These are phyloP conservation scores for Monosporozyma unispora DNA, from an alignment of 805 yeast species.

Conservation along the genomic window DNA sequence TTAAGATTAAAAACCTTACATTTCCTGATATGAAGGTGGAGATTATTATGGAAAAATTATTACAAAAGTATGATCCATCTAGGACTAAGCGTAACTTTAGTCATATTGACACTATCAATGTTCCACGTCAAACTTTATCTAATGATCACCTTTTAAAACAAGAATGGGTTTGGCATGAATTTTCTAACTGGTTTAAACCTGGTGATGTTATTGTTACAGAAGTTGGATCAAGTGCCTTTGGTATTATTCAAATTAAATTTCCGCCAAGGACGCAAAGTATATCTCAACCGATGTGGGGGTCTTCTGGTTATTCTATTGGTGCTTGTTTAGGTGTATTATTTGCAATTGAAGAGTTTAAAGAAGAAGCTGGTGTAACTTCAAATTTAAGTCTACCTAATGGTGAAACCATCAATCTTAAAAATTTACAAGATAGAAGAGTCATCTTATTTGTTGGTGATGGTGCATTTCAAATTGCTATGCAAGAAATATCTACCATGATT, in stretches of 20 bases:
- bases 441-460: slow-evolving; percentile 61
- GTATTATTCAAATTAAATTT: slow-evolving; percentile 47
- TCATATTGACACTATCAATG: slow-evolving; percentile 15
- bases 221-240: slow-evolving; percentile 59
- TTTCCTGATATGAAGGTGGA: slow-evolving; percentile 55
- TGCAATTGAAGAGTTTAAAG: slow-evolving; percentile 40
- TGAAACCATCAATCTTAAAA: background rate
- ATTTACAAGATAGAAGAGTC: slow-evolving; percentile 32
- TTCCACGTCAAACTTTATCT: slow-evolving; percentile 18
- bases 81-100: slow-evolving; percentile 11
- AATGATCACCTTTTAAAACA: slow-evolving; percentile 28
- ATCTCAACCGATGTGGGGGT: slow-evolving; percentile 58
- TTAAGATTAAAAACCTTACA: slow-evolving; percentile 51
- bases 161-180: slow-evolving; percentile 42
- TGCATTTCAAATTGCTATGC: slow-evolving; percentile 57
- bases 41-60: slow-evolving; percentile 27
- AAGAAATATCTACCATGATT: slow-evolving; percentile 52
- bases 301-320: slow-evolving; percentile 58
- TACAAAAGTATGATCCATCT: slow-evolving; percentile 24
- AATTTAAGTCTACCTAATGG: background rate
- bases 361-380: slow-evolving; percentile 1
- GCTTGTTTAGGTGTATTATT: slow-evolving; percentile 54
- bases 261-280: slow-evolving; percentile 45
- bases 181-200: slow-evolving; percentile 43
- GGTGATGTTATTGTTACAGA: slow-evolving; percentile 55